Percentiles rank a stretch among this genome's conserved stretches.
Evolutionary conservation across 768 basidiomycete genomes (phyloP).

Genomic region (Hirschioporus abietinus): DNA sequence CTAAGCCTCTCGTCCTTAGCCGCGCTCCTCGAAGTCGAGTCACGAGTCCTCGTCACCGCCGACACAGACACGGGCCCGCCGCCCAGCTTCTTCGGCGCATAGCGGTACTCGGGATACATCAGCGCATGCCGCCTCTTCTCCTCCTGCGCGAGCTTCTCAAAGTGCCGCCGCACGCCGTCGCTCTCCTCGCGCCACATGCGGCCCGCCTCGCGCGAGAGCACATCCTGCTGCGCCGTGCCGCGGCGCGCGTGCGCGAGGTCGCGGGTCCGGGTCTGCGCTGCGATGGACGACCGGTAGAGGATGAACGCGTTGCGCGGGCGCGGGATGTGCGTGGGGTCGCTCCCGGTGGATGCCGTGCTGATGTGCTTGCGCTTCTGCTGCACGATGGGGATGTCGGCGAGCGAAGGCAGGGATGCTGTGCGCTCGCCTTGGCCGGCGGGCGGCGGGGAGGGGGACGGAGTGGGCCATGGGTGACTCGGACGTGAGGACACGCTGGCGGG

Average conservation of each 20-base stretch:
- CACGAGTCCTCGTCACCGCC: too few relatives aligned
- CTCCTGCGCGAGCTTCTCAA: conserved; percentile 9
- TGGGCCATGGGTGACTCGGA: not conserved
- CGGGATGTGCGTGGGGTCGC: conserved; percentile 27
- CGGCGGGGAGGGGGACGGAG: not conserved
- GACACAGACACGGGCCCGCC: too few relatives aligned
- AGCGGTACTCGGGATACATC: conserved; percentile 14
- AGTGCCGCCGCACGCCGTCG: conserved; percentile 7
- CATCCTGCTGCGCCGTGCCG: conserved; percentile 3
- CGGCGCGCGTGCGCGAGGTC: too few relatives aligned
- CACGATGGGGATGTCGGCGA: not conserved
- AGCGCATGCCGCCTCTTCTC: conserved; percentile 10
- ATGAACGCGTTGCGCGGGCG: conserved; percentile 43
- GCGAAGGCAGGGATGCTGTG: too few relatives aligned
- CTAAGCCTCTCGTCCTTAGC: not conserved
- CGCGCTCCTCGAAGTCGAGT: not conserved
- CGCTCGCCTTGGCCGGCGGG: not conserved
- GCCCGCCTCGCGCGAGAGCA: conserved; percentile 3
- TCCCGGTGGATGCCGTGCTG: not conserved
- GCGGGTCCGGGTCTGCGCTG: too few relatives aligned
- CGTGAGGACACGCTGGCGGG: not conserved
- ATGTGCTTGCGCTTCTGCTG: not conserved
- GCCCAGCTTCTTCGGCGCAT: not conserved
- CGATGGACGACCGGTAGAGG: conserved; percentile 28
- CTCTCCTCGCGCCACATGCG: conserved; percentile 2